Conservation (phyloP, 805 yeast genomes). For the Metschnikowia kofuensis region DNA sequence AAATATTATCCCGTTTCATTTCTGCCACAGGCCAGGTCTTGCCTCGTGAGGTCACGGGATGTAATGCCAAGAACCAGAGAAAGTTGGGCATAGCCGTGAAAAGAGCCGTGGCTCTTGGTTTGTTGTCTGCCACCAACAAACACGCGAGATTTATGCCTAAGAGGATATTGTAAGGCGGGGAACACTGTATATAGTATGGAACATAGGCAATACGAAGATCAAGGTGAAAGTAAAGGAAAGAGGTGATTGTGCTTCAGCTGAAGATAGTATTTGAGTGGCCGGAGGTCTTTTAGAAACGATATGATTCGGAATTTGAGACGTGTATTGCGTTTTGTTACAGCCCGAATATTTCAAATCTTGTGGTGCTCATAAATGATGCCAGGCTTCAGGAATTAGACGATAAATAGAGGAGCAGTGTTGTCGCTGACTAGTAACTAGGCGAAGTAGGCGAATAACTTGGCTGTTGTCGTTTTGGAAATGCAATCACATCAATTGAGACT, state of each 20-base stretch:
- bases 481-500: too few species aligned
- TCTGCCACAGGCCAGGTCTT: conserved; percentile 73
- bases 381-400: too few species aligned
- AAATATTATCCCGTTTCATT: conserved; percentile 60
- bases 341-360: too few species aligned
- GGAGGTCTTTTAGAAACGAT: too few species aligned
- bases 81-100: conserved; percentile 72
- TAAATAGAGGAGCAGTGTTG: too few species aligned
- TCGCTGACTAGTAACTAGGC: too few species aligned
- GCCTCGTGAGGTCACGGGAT: conserved; percentile 69
- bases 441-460: too few species aligned
- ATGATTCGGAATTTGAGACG: too few species aligned
- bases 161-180: conserved; percentile 26
- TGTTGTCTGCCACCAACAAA: conserved; percentile 71
- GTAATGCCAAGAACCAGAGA: conserved; percentile 64
- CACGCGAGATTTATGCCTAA: conserved; percentile 47
- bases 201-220: not conserved
- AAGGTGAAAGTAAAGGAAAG: not conserved
- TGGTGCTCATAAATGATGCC: too few species aligned
- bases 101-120: conserved; percentile 77
- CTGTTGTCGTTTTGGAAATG: too few species aligned
- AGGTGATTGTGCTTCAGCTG: not conserved
- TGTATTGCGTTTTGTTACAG: too few species aligned
- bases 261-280: too few species aligned
- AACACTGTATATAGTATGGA: conserved; percentile 3